Evolutionary conservation across 768 basidiomycete species (phyloP).

Genomic region (Phaeotremella fagi): DNA sequence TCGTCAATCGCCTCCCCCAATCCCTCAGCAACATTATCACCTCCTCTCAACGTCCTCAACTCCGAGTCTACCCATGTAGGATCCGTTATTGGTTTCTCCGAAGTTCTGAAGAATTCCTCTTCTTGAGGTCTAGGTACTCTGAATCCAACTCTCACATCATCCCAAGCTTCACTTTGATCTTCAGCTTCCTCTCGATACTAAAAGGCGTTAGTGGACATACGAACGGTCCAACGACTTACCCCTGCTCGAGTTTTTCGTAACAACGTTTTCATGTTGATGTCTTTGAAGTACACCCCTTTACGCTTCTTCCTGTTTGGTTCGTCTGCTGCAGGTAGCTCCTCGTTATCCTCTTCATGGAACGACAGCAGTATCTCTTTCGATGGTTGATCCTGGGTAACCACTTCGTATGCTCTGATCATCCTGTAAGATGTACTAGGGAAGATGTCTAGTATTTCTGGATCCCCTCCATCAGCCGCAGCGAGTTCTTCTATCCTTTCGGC

Average conservation of each 20-base stretch:
- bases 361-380: constrained; percentile 34
- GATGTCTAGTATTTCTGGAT: constrained; percentile 13
- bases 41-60: constrained; percentile 19
- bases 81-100: constrained; percentile 21
- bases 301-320: constrained; percentile 13
- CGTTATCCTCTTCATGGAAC: constrained; percentile 25
- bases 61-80: constrained; percentile 28
- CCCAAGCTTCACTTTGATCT: constrained; percentile 15
- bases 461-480: constrained; percentile 19
- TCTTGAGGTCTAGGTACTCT: constrained; percentile 12
- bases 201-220: too few relatives aligned
- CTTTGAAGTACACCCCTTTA: constrained; percentile 29
- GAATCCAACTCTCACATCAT: constrained; percentile 28
- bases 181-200: constrained; percentile 14
- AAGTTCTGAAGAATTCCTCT: constrained; percentile 11
- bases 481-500: constrained; percentile 5
- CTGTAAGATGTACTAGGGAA: constrained; percentile 23
- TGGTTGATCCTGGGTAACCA: constrained; percentile 18
- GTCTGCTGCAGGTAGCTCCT: not conserved
- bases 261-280: constrained; percentile 23
- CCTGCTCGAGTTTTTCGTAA: constrained; percentile 25
- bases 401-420: constrained; percentile 37
- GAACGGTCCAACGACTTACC: too few relatives aligned
- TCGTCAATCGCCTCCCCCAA: constrained; percentile 39
- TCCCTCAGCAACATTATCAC: constrained; percentile 23